Conservation (phyloP, 257 asterid genomes). For the Scutellaria barbata region DNA sequence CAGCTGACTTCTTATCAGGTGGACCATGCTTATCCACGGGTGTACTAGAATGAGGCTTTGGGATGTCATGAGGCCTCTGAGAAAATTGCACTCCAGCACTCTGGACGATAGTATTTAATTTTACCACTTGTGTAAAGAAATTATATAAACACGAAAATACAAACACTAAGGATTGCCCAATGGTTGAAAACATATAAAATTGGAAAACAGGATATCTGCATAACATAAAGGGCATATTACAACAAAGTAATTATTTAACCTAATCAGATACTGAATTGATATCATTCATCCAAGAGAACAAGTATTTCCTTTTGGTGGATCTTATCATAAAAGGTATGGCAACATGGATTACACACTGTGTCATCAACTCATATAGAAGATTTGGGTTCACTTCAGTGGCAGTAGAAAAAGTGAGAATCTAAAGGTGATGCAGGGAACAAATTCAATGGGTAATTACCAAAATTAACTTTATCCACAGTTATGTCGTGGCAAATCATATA, state of each 20-base stretch:
- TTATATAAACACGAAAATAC: background rate
- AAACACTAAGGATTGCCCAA: constrained; percentile 6
- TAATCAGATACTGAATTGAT: background rate
- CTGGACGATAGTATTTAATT: constrained; percentile 52
- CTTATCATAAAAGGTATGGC: background rate
- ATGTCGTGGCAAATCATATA: constrained; percentile 11
- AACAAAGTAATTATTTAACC: constrained; percentile 2
- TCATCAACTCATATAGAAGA: background rate
- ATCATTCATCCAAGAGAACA: too few relatives aligned
- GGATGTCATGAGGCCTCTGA: constrained; percentile 55
- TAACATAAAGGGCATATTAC: background rate
- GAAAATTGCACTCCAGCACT: constrained; percentile 93
- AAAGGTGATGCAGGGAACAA: background rate
- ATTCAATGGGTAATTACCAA: constrained; percentile 17
- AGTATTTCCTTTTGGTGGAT: too few relatives aligned
- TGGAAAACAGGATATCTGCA: background rate
- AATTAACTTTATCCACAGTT: constrained; percentile 20
- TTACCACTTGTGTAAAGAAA: constrained; percentile 15
- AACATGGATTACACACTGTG: background rate
- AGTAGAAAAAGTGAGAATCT: background rate
- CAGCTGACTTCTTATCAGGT: constrained; percentile 46
- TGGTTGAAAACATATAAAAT: background rate
- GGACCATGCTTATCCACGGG: constrained; percentile 46
- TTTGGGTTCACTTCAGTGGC: background rate
- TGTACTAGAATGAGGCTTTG: constrained; percentile 49